Conservation (phyloP, 495 filamentous ascomycete species). For the Talaromyces ruber region DNA sequence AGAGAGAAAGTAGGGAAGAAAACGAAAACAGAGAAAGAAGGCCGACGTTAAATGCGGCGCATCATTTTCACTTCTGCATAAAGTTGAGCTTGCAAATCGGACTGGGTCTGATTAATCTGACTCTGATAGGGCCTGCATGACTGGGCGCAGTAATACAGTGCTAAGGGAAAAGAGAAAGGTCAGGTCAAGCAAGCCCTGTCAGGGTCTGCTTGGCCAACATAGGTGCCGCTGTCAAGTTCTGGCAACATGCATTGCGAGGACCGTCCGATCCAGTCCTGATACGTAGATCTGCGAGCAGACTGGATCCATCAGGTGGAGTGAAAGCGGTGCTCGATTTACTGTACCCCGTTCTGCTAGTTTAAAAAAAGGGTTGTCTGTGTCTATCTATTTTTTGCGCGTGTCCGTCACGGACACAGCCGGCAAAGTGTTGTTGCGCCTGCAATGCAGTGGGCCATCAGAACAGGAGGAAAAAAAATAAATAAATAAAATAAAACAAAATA, state of each 20-base stretch:
- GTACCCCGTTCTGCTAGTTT: neutral
- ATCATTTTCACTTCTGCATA: constrained; percentile 7
- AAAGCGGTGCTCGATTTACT: neutral
- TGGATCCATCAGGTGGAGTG: neutral
- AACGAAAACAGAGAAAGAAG: neutral
- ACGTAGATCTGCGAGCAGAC: neutral
- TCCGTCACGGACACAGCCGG: neutral
- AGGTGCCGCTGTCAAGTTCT: constrained; percentile 1
- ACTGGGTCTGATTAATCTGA: neutral
- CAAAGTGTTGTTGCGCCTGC: neutral
- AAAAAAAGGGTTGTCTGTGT: neutral
- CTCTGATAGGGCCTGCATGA: constrained; percentile 5
- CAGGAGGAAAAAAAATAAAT: neutral
- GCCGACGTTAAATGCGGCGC: constrained; percentile 5
- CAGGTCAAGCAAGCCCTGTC: neutral
- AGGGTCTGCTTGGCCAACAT: constrained; percentile 3
- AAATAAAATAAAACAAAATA: neutral
- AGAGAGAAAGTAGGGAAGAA: neutral
- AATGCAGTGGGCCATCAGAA: neutral
- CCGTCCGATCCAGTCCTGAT: neutral
- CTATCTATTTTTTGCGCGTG: neutral
- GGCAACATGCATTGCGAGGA: constrained; percentile 3
- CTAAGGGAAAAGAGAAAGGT: neutral
- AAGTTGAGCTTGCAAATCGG: neutral
- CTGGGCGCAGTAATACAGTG: neutral